phyloP scores from a whole-genome alignment of 331 rosid genomes.

The Phaseolus coccineus region DNA sequence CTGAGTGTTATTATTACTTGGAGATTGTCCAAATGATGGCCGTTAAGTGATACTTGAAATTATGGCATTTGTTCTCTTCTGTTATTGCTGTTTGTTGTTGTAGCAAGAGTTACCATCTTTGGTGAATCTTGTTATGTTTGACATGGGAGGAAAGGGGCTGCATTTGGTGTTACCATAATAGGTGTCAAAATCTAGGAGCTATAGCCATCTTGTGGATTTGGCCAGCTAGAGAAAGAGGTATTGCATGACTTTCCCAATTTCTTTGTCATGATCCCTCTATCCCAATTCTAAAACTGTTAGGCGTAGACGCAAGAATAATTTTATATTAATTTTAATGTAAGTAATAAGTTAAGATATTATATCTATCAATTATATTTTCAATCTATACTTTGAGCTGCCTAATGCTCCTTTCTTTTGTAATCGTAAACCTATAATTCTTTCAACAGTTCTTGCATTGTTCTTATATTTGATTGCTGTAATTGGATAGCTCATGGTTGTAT shows the following conservation, averaged over 20 bases:
- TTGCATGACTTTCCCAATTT: no score
- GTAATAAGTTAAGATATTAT: not conserved
- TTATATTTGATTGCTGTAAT: not conserved
- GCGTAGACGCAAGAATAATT: not conserved
- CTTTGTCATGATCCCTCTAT: not conserved
- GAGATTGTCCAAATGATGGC: not conserved
- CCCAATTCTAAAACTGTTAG: not conserved
- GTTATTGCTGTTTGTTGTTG: not conserved
- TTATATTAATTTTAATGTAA: not conserved
- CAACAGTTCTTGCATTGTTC: not conserved
- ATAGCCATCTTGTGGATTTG: no score
- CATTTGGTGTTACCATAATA: not conserved
- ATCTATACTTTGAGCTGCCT: not conserved
- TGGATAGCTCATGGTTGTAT: not conserved
- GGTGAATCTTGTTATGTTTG: not conserved
- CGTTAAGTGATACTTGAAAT: not conserved
- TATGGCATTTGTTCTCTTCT: not conserved
- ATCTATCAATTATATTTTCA: slow-evolving; percentile 7
- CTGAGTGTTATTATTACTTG: not conserved
- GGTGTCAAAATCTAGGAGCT: no score
- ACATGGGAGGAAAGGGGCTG: not conserved
- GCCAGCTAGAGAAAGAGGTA: no score
- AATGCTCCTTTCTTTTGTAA: not conserved
- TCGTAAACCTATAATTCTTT: not conserved
- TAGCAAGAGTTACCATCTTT: not conserved